Conservation (phyloP, 2,329 filamentous ascomycete species). For the Colletotrichum filicis region DNA sequence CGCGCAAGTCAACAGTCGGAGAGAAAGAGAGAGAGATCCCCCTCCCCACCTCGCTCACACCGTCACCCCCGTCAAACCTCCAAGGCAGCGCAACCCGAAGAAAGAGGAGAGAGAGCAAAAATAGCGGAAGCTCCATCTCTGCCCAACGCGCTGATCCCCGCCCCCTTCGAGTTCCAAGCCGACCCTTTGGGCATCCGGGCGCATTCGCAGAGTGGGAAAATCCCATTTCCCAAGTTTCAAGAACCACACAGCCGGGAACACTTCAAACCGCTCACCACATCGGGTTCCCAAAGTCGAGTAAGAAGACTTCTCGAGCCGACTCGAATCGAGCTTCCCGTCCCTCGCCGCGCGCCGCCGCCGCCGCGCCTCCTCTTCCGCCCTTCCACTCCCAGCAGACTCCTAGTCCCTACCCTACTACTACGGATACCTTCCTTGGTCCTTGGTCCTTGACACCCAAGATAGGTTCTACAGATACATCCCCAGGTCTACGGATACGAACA, state of each 20-base stretch:
- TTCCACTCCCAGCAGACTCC: not conserved
- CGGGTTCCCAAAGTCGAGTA: not conserved
- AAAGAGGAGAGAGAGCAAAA: not conserved
- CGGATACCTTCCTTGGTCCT: not conserved
- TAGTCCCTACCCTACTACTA: not conserved
- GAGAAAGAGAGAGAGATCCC: slow-evolving; percentile 24
- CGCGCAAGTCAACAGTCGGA: slow-evolving; percentile 29
- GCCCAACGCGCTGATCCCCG: slow-evolving; percentile 51
- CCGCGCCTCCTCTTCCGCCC: slow-evolving; percentile 6
- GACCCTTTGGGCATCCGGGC: slow-evolving; percentile 34
- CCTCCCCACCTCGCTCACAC: slow-evolving; percentile 39
- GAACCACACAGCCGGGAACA: slow-evolving; percentile 36
- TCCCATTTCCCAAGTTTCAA: slow-evolving; percentile 33
- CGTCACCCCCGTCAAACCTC: slow-evolving; percentile 36
- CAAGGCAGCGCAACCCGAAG: slow-evolving; percentile 16
- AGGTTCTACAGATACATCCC: slow-evolving; percentile 3
- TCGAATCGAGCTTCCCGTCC: not conserved
- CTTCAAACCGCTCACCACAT: slow-evolving; percentile 19
- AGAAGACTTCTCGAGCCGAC: too few relatives aligned
- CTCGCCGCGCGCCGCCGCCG: slow-evolving; percentile 14
- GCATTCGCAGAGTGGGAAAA: slow-evolving; percentile 26
- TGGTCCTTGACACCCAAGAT: slow-evolving; percentile 4
- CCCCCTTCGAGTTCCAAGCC: slow-evolving; percentile 34
- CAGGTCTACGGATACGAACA: not conserved
- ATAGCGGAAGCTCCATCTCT: slow-evolving; percentile 40